Percentiles rank a stretch among this genome's conserved stretches.
These are phyloP conservation scores for Calocybe gangraenosa DNA, from an alignment of 768 basidiomycete species.

Conservation along the genomic window DNA sequence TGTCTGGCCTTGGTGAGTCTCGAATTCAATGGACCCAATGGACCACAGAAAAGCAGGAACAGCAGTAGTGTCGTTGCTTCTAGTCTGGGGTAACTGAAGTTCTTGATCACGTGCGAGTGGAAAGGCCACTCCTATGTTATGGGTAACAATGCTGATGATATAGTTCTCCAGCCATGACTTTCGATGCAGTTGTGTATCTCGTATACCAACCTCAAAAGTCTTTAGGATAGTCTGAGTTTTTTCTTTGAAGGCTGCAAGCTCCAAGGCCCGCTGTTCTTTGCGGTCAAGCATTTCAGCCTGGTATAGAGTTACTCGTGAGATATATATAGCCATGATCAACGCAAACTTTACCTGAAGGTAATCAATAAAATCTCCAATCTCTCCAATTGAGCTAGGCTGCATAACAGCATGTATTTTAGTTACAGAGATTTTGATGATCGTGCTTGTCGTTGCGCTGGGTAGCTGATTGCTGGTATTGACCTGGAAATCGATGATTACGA, in stretches of 20 bases:
- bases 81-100: conserved; percentile 44
- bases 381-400: conserved; percentile 90
- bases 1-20: conserved; percentile 68
- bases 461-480: conserved; percentile 29
- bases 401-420: conserved; percentile 88
- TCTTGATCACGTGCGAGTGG: conserved; percentile 67
- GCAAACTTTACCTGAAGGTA: conserved; percentile 60
- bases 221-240: conserved; percentile 71
- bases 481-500: conserved; percentile 76
- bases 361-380: conserved; percentile 86
- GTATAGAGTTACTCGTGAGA: conserved; percentile 1
- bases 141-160: conserved; percentile 49
- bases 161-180: conserved; percentile 55
- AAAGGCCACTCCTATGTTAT: conserved; percentile 85
- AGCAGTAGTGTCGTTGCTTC: conserved; percentile 34
- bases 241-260: conserved; percentile 80
- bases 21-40: conserved; percentile 70
- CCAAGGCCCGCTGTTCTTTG: conserved; percentile 69
- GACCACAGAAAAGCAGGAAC: conserved; percentile 86
- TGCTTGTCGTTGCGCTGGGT: conserved; percentile 18
- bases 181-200: conserved; percentile 32
- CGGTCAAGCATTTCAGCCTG: conserved; percentile 74
- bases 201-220: conserved; percentile 66
- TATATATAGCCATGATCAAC: background rate
- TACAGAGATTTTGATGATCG: conserved; percentile 49